A percentile compares a stretch with the other conserved stretches of the same genome.
These are phyloP conservation scores for Mycosphaerelloides madeirae DNA, from an alignment of 2,329 filamentous ascomycete species.

Conservation along the genomic window DNA sequence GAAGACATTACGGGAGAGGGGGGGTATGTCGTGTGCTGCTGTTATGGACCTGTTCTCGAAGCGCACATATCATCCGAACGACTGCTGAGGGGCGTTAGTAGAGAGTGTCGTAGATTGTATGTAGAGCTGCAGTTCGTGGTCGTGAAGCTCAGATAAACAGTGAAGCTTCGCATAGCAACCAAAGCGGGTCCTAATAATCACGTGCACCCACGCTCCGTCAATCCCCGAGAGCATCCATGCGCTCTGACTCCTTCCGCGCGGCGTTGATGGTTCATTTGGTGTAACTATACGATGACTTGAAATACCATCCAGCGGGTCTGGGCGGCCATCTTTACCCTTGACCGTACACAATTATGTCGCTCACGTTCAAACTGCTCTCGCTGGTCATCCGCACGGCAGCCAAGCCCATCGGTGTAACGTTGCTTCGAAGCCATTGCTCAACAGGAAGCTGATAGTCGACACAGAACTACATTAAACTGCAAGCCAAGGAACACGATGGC, in stretches of 20 bases:
- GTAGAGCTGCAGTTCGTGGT: neutral
- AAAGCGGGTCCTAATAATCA: too few relatives aligned
- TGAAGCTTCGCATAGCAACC: conserved; percentile 1
- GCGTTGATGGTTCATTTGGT: too few relatives aligned
- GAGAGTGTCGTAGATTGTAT: too few relatives aligned
- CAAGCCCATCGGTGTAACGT: conserved; percentile 63
- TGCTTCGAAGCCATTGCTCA: conserved; percentile 2
- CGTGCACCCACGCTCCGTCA: neutral
- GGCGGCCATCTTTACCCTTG: conserved; percentile 2
- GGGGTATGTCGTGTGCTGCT: too few relatives aligned
- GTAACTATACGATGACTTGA: conserved; percentile 12
- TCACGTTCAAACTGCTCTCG: conserved; percentile 63
- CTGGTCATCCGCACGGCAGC: conserved; percentile 61
- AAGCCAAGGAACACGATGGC: conserved; percentile 63
- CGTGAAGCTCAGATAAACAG: neutral
- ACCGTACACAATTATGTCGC: conserved; percentile 47
- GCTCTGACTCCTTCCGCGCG: too few relatives aligned
- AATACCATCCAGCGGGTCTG: conserved; percentile 5
- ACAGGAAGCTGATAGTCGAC: conserved; percentile 4
- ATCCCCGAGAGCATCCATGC: too few relatives aligned
- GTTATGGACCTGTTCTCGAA: too few relatives aligned
- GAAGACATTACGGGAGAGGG: conserved; percentile 14
- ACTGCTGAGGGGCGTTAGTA: too few relatives aligned
- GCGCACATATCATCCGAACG: too few relatives aligned
- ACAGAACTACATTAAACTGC: conserved; percentile 63